Evolutionary conservation across 495 filamentous ascomycete species (phyloP), one percentile per base, ranked within the genome.

Genomic region (Annulohypoxylon stygium): DNA sequence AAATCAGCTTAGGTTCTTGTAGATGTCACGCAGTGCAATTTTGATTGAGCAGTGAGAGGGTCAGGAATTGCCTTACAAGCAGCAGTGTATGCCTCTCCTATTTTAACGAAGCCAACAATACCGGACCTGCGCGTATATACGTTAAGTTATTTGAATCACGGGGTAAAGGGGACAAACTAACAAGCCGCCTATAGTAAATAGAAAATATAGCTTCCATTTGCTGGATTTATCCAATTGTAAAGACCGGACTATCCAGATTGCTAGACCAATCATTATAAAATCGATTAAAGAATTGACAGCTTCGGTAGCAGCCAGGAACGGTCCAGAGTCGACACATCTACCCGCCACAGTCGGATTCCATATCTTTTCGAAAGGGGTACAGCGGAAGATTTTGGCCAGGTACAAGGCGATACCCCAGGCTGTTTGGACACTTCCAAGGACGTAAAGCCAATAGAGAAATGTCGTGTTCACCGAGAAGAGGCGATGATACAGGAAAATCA

Each of bases 91-190:
- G 12, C 45, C 16, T 6, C 12, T 48, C 5, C 58, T 8, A 61
- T 61, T 7, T 45, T 61, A 14, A 61, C 12, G 36, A 61, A 43
- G 3, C 58, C 58, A 41, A 61, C 18, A 14, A 61, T 23, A 43
- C 58, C 39, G 2, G 58, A 33, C 3, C 58, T 61, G n/a, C n/a
- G n/a, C n/a, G n/a, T n/a, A n/a, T n/a, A n/a, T n/a, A n/a, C n/a
- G n/a, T n/a, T n/a, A n/a, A n/a, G n/a, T n/a, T n/a, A n/a, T n/a
- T n/a, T n/a, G n/a, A n/a, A n/a, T n/a, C n/a, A n/a, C n/a, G n/a
- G n/a, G n/a, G n/a, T n/a, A n/a, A 33, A 16, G 45, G 45, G 8
- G 5, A n/a, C 45, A 48, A 6, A 48, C 45, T 14, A 11, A 48
- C 45, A 48, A 48, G 12, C 45, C 45, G 4, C 45, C 45, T 18